These are phyloP conservation scores for Candida coleopterorum DNA, from an alignment of 805 yeast species.

Conservation along the genomic window DNA sequence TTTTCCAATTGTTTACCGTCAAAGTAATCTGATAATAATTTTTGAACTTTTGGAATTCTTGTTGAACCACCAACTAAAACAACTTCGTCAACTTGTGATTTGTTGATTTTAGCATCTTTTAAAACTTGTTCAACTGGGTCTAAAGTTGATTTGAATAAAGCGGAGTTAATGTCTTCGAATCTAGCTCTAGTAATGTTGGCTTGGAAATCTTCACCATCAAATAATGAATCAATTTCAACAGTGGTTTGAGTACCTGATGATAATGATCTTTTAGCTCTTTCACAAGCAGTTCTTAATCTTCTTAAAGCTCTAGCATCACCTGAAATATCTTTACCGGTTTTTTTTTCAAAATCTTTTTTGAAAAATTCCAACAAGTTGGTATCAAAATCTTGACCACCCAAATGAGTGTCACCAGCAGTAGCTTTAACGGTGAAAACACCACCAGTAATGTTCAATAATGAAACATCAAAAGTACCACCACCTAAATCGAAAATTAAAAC, in stretches of 20 bases:
- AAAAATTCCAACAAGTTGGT: conserved; percentile 46
- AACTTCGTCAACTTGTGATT: conserved; percentile 42
- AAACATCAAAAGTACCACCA: conserved; percentile 98
- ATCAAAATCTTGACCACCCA: conserved; percentile 51
- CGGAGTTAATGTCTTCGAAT: conserved; percentile 47
- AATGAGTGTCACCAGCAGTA: conserved; percentile 57
- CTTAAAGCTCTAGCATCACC: conserved; percentile 46
- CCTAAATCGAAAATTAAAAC: conserved; percentile 92
- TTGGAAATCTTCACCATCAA: conserved; percentile 47
- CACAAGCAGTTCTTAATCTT: conserved; percentile 50
- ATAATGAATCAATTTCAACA: conserved; percentile 46
- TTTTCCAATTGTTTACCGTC: conserved; percentile 48
- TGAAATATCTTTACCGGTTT: conserved; percentile 44
- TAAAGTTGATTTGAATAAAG: conserved; percentile 46
- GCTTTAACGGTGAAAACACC: conserved; percentile 97
- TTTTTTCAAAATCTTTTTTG: conserved; percentile 44
- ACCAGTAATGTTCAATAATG: conserved; percentile 84
- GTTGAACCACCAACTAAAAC: conserved; percentile 50
- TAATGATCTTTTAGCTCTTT: conserved; percentile 48
- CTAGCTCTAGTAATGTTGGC: conserved; percentile 48
- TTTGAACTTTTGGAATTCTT: conserved; percentile 49
- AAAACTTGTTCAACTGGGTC: conserved; percentile 48
- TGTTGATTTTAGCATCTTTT: conserved; percentile 41
- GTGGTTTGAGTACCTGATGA: conserved; percentile 48
- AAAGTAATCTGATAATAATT: conserved; percentile 46